A percentile compares a stretch with the other conserved stretches of the same genome.
Evolutionary conservation across 805 yeast species (phyloP).

Genomic region (Zygotorulaspora florentina): DNA sequence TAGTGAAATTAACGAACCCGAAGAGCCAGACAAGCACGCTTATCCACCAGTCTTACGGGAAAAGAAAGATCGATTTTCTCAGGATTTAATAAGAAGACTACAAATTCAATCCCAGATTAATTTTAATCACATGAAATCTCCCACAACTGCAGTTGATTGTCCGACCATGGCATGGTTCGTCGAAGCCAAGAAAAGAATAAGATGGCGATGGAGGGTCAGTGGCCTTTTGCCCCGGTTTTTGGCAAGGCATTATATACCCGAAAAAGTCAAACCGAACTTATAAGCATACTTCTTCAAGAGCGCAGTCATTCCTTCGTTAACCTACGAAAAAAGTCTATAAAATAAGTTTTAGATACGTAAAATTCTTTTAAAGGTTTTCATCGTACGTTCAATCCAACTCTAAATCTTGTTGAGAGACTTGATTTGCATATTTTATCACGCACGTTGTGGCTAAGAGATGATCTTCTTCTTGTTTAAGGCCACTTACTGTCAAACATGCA

Average conservation of each 20-base stretch:
- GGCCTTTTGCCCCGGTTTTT: conserved; percentile 42
- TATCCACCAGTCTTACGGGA: not conserved
- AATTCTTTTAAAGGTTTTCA: not conserved
- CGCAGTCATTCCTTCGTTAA: not conserved
- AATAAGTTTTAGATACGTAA: not conserved
- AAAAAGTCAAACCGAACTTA: not conserved
- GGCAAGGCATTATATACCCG: conserved; percentile 7
- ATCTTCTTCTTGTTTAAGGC: conserved; percentile 52
- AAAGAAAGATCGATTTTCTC: conserved; percentile 29
- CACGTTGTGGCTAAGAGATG: conserved; percentile 42
- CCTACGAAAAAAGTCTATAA: not conserved
- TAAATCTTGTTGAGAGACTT: conserved; percentile 12
- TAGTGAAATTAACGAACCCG: conserved; percentile 3
- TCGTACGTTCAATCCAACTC: conserved; percentile 15
- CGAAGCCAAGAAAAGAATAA: conserved; percentile 39
- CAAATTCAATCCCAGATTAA: conserved; percentile 28
- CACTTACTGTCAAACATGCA: conserved; percentile 53
- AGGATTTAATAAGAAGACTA: conserved; percentile 31
- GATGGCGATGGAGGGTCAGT: conserved; percentile 50
- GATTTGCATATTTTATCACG: conserved; percentile 15
- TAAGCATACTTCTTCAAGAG: not conserved
- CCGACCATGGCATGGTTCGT: conserved; percentile 32
- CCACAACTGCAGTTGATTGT: conserved; percentile 15
- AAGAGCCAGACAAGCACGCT: not conserved
- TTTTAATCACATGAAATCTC: not conserved